Percentiles rank a stretch among this genome's conserved stretches.
phyloP scores from a whole-genome alignment of 371 early-diverging fungal genomes.

The Syncephalastrum racemosum region DNA sequence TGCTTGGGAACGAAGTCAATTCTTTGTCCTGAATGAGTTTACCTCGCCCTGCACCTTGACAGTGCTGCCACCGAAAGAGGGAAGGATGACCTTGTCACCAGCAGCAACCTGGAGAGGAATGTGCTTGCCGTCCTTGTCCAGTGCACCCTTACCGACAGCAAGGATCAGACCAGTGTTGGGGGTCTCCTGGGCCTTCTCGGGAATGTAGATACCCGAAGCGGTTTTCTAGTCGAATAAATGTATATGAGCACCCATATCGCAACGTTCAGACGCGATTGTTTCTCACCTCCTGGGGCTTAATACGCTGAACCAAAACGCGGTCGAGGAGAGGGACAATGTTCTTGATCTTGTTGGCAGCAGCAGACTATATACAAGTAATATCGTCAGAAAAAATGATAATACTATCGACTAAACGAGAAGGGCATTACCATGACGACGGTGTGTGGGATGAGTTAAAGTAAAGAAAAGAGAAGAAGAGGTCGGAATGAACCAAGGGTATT shows the following conservation, averaged over 20 bases:
- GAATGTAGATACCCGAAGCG: slow-evolving; percentile 93
- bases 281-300: slow-evolving; percentile 91
- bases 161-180: slow-evolving; percentile 92
- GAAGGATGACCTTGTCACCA: slow-evolving; percentile 95
- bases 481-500: too few species aligned
- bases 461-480: too few species aligned
- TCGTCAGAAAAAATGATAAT: too few species aligned
- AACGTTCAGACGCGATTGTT: not conserved
- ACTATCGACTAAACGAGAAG: too few species aligned
- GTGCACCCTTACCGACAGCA: slow-evolving; percentile 91
- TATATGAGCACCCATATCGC: not conserved
- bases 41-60: slow-evolving; percentile 89
- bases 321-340: slow-evolving; percentile 92
- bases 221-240: slow-evolving; percentile 72
- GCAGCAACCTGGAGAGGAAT: slow-evolving; percentile 79
- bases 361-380: slow-evolving; percentile 21
- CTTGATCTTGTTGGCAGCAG: slow-evolving; percentile 53
- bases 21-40: slow-evolving; percentile 17
- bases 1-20: not conserved
- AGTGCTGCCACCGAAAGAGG: slow-evolving; percentile 89
- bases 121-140: slow-evolving; percentile 84
- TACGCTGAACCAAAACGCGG: slow-evolving; percentile 94
- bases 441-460: too few species aligned
- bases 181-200: slow-evolving; percentile 97
- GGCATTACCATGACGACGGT: too few species aligned